Percentiles rank a stretch among this genome's conserved stretches.
These are phyloP conservation scores for Fabrea salina DNA, from an alignment of 169 alveolate species.

Conservation along the genomic window DNA sequence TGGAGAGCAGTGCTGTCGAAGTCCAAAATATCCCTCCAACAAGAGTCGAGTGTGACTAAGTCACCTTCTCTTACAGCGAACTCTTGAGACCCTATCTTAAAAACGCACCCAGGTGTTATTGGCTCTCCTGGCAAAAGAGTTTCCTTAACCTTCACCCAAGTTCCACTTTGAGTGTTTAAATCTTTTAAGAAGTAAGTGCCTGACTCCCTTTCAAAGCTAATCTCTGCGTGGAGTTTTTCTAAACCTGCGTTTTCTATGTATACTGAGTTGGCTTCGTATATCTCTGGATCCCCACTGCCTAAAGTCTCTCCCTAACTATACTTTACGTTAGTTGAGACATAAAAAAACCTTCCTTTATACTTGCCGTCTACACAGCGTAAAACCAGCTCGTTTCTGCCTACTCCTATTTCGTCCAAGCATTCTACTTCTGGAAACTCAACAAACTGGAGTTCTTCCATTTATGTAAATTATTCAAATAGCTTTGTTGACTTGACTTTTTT, in stretches of 20 bases:
- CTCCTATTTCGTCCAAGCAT: constrained; percentile 15
- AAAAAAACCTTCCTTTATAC: constrained; percentile 58
- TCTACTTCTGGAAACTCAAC: constrained; percentile 26
- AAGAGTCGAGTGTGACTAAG: not conserved
- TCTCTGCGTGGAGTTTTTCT: constrained; percentile 43
- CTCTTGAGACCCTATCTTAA: not conserved
- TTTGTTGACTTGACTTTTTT: too few relatives aligned
- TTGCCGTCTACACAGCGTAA: constrained; percentile 56
- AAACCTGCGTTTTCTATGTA: constrained; percentile 59
- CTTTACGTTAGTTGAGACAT: constrained; percentile 46
- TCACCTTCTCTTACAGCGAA: not conserved
- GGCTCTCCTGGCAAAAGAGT: constrained; percentile 27
- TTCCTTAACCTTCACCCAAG: constrained; percentile 55
- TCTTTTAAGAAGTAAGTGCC: constrained; percentile 42
- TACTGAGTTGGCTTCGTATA: constrained; percentile 43
- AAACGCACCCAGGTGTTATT: not conserved
- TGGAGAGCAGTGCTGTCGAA: not conserved
- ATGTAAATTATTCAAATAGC: too few relatives aligned
- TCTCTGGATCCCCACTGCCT: constrained; percentile 59
- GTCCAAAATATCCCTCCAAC: not conserved
- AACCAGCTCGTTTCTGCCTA: constrained; percentile 15
- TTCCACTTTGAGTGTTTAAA: constrained; percentile 38
- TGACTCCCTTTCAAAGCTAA: constrained; percentile 22
- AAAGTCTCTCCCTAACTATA: constrained; percentile 37
- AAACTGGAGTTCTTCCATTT: too few relatives aligned